phyloP scores from a whole-genome alignment of 2,329 filamentous ascomycete species.

The Sclerotinia minor region DNA sequence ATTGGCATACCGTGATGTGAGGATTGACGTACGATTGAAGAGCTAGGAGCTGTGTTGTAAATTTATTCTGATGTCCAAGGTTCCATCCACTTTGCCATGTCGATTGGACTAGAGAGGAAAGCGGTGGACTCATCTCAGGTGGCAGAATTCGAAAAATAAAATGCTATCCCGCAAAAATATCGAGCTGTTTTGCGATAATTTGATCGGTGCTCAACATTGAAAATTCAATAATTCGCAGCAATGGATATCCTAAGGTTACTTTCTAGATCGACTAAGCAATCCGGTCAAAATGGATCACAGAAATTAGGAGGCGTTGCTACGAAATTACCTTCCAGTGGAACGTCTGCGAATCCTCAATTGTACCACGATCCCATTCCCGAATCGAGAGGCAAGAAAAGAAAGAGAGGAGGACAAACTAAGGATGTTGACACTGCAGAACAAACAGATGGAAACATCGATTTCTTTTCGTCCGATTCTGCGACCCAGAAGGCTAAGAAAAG shows the following conservation, averaged over 20 bases:
- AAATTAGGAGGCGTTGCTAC: conserved; percentile 41
- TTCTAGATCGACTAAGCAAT: conserved; percentile 66
- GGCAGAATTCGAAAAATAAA: conserved; percentile 22
- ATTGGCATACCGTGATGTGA: conserved; percentile 30
- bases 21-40: conserved; percentile 21
- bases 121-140: background rate
- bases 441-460: conserved; percentile 49
- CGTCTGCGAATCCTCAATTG: conserved; percentile 65
- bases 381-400: conserved; percentile 55
- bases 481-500: conserved; percentile 34
- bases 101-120: conserved; percentile 9
- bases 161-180: conserved; percentile 18
- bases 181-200: background rate
- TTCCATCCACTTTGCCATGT: conserved; percentile 23
- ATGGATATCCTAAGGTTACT: conserved; percentile 70
- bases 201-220: background rate
- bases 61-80: conserved; percentile 26
- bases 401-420: conserved; percentile 47
- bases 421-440: conserved; percentile 44
- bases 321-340: conserved; percentile 65
- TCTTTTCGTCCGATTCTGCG: conserved; percentile 54
- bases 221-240: conserved; percentile 14
- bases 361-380: conserved; percentile 57
- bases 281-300: conserved; percentile 40
- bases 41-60: conserved; percentile 24